Conservation (phyloP, 73 alveolate species). For the Tetrahymena malaccensis region DNA sequence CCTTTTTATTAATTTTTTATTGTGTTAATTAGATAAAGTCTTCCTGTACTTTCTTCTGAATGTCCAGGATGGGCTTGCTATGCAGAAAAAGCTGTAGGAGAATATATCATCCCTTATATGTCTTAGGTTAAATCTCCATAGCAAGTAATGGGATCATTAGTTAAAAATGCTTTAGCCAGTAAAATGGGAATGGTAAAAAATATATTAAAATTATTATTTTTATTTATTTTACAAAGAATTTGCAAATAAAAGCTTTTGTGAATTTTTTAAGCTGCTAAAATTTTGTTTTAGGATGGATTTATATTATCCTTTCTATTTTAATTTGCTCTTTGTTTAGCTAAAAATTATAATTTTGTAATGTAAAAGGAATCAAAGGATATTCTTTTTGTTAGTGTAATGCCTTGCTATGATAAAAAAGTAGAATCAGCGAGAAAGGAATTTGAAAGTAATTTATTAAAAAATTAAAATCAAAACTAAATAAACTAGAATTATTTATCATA, state of each 20-base stretch:
- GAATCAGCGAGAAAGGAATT: slow-evolving; percentile 74
- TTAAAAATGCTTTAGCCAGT: slow-evolving; percentile 38
- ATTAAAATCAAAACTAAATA: no score
- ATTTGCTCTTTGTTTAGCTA: neutral
- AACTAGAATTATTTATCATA: neutral
- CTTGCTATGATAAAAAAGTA: slow-evolving; percentile 95
- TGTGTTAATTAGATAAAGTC: neutral
- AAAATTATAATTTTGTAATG: slow-evolving; percentile 17
- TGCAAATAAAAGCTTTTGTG: no score
- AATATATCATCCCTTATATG: slow-evolving; percentile 73
- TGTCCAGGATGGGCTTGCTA: slow-evolving; percentile 99
- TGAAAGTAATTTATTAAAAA: neutral
- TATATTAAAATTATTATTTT: neutral
- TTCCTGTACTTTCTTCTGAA: slow-evolving; percentile 78
- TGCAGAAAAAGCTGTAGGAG: slow-evolving; percentile 91
- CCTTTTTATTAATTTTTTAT: neutral
- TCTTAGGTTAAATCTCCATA: slow-evolving; percentile 83
- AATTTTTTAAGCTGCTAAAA: neutral
- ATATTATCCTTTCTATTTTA: neutral
- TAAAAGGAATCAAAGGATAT: slow-evolving; percentile 29
- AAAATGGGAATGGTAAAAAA: neutral
- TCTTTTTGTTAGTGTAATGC: slow-evolving; percentile 80
- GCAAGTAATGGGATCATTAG: slow-evolving; percentile 59
- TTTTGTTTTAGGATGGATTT: neutral
- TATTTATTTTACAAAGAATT: no score